Evolutionary conservation across 2,329 filamentous ascomycete genomes (phyloP).

Genomic region (Calonectria naviculata): DNA sequence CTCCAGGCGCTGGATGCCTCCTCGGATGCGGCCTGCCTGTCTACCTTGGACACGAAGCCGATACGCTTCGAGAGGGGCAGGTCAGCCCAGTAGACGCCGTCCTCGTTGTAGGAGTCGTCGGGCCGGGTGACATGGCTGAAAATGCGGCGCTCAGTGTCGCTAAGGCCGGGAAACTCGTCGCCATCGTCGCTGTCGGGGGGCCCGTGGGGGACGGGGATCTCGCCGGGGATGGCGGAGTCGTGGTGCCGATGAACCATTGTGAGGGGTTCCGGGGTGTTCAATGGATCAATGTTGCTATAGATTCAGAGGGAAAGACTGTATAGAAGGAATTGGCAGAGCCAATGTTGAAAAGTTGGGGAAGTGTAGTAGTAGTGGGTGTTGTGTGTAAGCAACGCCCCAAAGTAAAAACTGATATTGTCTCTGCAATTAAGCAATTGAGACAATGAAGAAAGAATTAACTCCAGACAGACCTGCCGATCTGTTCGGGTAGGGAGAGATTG

Average conservation of each 20-base stretch:
- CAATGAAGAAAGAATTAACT: background rate
- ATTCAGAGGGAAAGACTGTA: background rate
- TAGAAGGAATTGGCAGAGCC: background rate
- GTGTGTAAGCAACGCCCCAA: conserved; percentile 10
- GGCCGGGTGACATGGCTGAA: conserved; percentile 87
- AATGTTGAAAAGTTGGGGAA: background rate
- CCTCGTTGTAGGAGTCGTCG: conserved; percentile 85
- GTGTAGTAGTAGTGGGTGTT: background rate
- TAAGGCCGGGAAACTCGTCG: conserved; percentile 57
- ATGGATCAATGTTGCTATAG: background rate
- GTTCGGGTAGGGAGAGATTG: background rate
- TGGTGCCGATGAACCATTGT: conserved; percentile 44
- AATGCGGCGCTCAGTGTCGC: conserved; percentile 65
- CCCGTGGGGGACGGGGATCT: conserved; percentile 66
- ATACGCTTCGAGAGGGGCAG: conserved; percentile 76
- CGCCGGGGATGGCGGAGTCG: conserved; percentile 56
- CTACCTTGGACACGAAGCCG: conserved; percentile 80
- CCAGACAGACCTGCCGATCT: conserved; percentile 5
- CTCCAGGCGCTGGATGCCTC: conserved; percentile 76
- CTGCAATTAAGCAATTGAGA: background rate
- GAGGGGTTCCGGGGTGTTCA: background rate
- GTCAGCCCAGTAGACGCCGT: conserved; percentile 95
- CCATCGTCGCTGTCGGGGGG: conserved; percentile 59
- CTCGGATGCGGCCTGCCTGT: conserved; percentile 74
- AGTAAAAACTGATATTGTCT: background rate